phyloP scores from a whole-genome alignment of 1,284 basidiomycete genomes.

The Trichosporon sp. region DNA sequence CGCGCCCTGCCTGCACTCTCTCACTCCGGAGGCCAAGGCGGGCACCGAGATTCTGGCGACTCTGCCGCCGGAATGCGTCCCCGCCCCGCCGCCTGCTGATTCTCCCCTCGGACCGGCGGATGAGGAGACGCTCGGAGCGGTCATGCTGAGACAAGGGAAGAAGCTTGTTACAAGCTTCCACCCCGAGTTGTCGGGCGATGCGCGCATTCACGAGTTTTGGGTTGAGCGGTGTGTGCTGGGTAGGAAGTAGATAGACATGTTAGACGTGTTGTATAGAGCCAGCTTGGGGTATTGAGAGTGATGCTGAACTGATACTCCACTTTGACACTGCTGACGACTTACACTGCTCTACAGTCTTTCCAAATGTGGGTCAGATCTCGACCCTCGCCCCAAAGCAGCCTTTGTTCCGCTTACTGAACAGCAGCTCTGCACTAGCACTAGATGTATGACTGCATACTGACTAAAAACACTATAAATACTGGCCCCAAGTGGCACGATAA shows the following conservation, averaged over 20 bases:
- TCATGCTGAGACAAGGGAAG: conserved; percentile 81
- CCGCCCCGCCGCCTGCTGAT: conserved; percentile 55
- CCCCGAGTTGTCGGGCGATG: conserved; percentile 86
- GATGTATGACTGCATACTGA: too few relatives aligned
- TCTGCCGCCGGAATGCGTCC: conserved; percentile 66
- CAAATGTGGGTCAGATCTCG: too few relatives aligned
- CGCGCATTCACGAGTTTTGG: conserved; percentile 75
- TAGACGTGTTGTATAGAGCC: not conserved
- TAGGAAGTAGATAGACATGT: conserved; percentile 13
- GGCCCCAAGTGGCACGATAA: too few relatives aligned
- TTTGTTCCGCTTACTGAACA: too few relatives aligned
- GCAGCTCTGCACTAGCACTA: too few relatives aligned
- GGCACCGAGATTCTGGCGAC: conserved; percentile 62
- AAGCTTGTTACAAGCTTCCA: conserved; percentile 91
- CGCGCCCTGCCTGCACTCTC: conserved; percentile 64
- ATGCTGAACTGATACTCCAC: not conserved
- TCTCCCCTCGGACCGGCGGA: conserved; percentile 46
- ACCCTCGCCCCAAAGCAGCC: too few relatives aligned
- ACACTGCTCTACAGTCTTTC: too few relatives aligned
- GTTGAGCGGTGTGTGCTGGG: conserved; percentile 51
- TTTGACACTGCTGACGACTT: not conserved
- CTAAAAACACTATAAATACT: too few relatives aligned
- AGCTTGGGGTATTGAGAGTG: not conserved
- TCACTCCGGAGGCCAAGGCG: conserved; percentile 1
- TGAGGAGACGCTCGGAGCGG: conserved; percentile 66